Base-by-base conservation (phyloP, 2,329 filamentous ascomycete genomes). In the Curvularia spicifera region DNA sequence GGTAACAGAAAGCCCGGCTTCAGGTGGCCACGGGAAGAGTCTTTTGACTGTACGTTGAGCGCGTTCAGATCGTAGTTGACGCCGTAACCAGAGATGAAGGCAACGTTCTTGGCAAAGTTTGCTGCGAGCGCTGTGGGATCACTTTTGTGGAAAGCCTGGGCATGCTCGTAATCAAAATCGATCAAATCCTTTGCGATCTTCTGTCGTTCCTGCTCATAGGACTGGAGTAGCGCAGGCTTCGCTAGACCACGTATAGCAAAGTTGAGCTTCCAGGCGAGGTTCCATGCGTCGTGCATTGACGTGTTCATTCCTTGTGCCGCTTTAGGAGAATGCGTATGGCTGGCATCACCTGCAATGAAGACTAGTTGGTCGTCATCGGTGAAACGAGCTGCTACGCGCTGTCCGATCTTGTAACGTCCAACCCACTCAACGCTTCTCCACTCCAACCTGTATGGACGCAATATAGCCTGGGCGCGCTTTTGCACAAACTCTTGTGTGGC, bases 71-170 rank as follows among this genome's bases (percentile, higher is more conserved):
- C 82, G 73, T 92, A 92, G 71, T 86, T 85, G 3, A 87, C 88
- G 1, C 89, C 89, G 31, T 89, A 84, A 13, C 89, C 89, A 0
- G 88, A 89, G 64, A 91, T 91, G 77, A 91, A 91, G 8, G 87
- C 85, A 35, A 90, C 84, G 56, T 91, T 91, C 45, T 85, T 86
- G 45, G 84, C 81, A 72, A 91, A 91, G 74, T 91, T 91, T 62
- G 85, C 82, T 0, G 87, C 86, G 1, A 91, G 79, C 0, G 85
- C 86, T 47, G 82, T 81, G 13, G 85, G 81, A 61, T 91, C 87
- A 31, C 88, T 88, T 4, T 82, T 83, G 20, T 86, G 82, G 65
- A 87, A 76, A 28, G 82, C 81, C 52, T 80, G 79, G 46, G 81
- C 81, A 57, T 84, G 82, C 59, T 81, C 81, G 56, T 75, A 78